Base-by-base conservation (phyloP, 371 early-diverging fungal species). In the Mucor indicus region DNA sequence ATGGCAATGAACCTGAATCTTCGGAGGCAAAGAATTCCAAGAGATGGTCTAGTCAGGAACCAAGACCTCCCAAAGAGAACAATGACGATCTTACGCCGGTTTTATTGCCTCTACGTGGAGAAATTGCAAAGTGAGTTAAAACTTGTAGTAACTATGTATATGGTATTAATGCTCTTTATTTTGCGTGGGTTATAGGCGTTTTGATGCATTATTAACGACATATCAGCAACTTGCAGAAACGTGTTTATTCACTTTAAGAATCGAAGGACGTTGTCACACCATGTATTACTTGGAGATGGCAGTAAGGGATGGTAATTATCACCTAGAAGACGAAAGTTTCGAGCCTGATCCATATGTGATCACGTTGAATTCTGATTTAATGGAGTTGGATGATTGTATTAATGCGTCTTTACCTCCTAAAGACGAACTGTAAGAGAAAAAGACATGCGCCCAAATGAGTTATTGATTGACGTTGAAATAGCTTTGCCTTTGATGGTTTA, bases 281-380 rank as follows among this genome's bases (percentile, higher is more conserved):
- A 81, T 93, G 69, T 92, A 90, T 53, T 93, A 87, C 50, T 63
- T 94, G 44, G 95, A 96, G 57, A 74, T 95, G 66, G 93, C 92
- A 4, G 83, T 89, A 35, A 80, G 95, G n/a, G 95, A 95, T 77
- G 89, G 90, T 8, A 83, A 83, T 36, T 91, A 91, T 53, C 67
- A 69, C 39, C 60, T 91, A 16, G 89, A 85, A 24, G 85, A 83
- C 35, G 85, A 86, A 37, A 73, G 87, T 0, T 65, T 67, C 35
- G 91, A 92, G 47, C 94, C 95, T 7, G 96, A 95, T 60, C 85
- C 87, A 50, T 94, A 92, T 64, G 79, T 95, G 13, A 79, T 85
- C 37, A 72, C 80, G 7, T 75, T 94, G 4, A 94, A 92, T 52
- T 62, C 83, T 23, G 91, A 93, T 40, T 56, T 94, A 20, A 81